Base-by-base conservation (phyloP, 2,329 filamentous ascomycete species). In the Fusarium lateritium region DNA sequence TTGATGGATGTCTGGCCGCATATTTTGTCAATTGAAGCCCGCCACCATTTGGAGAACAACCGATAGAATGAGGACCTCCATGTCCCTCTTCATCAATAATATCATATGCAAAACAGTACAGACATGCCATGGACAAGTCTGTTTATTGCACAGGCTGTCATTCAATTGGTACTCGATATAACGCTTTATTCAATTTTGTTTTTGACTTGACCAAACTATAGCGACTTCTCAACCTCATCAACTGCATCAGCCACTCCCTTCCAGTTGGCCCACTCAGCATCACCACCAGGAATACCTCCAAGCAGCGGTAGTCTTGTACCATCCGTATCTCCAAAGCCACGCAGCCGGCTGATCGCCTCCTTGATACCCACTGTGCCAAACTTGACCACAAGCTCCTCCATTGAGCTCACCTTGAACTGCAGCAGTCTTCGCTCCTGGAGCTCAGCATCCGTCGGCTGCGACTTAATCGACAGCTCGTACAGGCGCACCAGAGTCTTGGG, bases 291-390 rank as follows among this genome's bases (percentile, higher is more conserved):
- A 57, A 91, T 83, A 2, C 87, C 87, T 2, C 87, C 87, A 38
- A 80, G 78, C 38, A 91, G 78, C 4, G 89, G 89, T 67, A 91
- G 73, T 57, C 89, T 81, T 8, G 85, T 88, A 14, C 88, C 88
- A 62, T 89, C 87, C 56, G 80, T 76, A 53, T 88, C 86, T 2
- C 89, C 89, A 56, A 90, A 82, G 0, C 86, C 85, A 62, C 88
- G 82, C n/a, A 90, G 79, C 42, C 88, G 79, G 60, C 84, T 85
- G 7, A 88, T 81, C 1, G 85, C 88, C 78, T 92, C 89, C 76
- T 90, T 91, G 75, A 91, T 89, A 3, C 89, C 89, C 1, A 91
- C 83, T 1, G 86, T 86, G 1, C 89, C 89, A 75, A 83, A 88
- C 65, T 79, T 83, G 1, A 85, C 89, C 55, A 91, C 84, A 45